phyloP scores from a whole-genome alignment of 768 basidiomycete genomes.

The Russula vinacea region DNA sequence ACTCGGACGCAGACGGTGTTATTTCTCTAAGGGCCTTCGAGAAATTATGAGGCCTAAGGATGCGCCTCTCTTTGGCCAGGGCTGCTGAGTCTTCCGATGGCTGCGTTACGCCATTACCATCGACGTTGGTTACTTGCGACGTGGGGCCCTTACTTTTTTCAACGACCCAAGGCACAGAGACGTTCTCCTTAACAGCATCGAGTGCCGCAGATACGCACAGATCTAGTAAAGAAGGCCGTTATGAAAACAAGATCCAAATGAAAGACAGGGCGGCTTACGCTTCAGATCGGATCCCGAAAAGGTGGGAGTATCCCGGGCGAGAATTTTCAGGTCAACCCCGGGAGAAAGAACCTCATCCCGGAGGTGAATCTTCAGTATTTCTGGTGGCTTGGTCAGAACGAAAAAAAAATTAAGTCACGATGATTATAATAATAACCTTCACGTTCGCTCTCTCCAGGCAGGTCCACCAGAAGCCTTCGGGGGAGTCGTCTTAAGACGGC shows the following conservation, averaged over 20 bases:
- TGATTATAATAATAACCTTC: conserved; percentile 60
- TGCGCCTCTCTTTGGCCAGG: conserved; percentile 35
- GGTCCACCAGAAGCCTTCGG: conserved; percentile 79
- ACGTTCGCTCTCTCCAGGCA: conserved; percentile 83
- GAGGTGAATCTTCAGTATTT: conserved; percentile 82
- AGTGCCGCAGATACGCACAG: conserved; percentile 90
- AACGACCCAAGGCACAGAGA: conserved; percentile 72
- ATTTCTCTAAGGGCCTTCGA: conserved; percentile 84
- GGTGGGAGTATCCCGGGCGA: conserved; percentile 72
- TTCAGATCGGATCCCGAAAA: conserved; percentile 96
- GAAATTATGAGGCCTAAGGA: conserved; percentile 64
- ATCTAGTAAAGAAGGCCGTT: conserved; percentile 46
- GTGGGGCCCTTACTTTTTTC: conserved; percentile 1
- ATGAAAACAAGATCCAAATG: not conserved
- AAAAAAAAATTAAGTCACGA: not conserved
- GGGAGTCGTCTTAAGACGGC: conserved; percentile 88
- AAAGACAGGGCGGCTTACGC: conserved; percentile 50
- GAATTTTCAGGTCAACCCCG: conserved; percentile 56
- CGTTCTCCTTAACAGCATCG: conserved; percentile 83
- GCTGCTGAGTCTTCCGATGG: not conserved
- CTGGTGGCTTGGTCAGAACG: conserved; percentile 40
- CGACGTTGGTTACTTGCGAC: not conserved
- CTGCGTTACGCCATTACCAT: not conserved
- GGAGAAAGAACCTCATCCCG: conserved; percentile 69
- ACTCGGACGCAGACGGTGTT: conserved; percentile 83